Base-by-base conservation (phyloP, 257 asterid genomes). In the Jaltomata sinuosa region DNA sequence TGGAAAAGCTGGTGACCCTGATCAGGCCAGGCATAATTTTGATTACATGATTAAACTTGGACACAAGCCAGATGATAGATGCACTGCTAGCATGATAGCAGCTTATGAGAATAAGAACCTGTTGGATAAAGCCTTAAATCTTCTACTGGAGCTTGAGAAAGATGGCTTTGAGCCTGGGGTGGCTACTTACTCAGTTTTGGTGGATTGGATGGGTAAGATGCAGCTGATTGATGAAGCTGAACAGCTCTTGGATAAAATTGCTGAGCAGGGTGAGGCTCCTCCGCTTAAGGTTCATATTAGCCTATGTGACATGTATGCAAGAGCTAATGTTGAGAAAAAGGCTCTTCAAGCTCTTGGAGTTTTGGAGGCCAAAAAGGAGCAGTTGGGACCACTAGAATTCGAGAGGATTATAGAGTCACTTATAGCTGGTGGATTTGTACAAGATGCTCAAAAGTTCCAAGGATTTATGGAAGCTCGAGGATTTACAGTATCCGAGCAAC, bases 291-390 rank as follows among this genome's bases (percentile, higher is more conserved):
- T 96, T 57, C 98, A 93, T 53, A 61, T 94, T 54, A 92, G 93
- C 86, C 94, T 96, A 50, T 96, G 98, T 85, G 96, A 89, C 65
- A 92, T 96, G 97, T 92, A 94, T 79, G 71, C 94, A 1, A 91
- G 87, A 86, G 89, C 92, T 31, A 90, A 94, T 84, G 83, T 29
- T 4, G 94, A 93, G 88, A 93, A 91, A 89, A 94, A 93, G 90
- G 97, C 95, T 34, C 91, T 94, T 82, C 97, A 96, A 90, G 92
- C 95, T 69, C 86, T 96, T 61, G 95, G 96, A 42, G 97, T 93
- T 71, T 42, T 96, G 87, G 98, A 96, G 92, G 89, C 97, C 1
- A 94, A 93, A 88, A 89, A 84, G 79, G 95, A 93, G 50, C 89
- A 88, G 84, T 83, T 96, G 89, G 91, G 91, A 88, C 11, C 1